Evolutionary conservation across 345 rosid species (phyloP).

Genomic region (Cardiospermum halicacabum): DNA sequence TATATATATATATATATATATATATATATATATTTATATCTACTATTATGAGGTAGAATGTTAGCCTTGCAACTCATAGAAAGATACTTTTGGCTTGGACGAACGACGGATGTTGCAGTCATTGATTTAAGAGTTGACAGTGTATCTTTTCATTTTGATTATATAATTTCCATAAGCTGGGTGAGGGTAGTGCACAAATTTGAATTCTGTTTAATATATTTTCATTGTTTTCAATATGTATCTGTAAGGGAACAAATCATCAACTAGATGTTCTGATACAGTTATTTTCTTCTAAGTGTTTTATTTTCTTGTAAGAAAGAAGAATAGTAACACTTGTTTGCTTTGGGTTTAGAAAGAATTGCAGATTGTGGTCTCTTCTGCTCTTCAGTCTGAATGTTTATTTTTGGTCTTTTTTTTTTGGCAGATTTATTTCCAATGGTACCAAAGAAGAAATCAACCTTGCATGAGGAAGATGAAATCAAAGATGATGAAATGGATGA

Average conservation of each 20-base stretch:
- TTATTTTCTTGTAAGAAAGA: neutral
- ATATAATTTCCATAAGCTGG: neutral
- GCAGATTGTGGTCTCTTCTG: neutral
- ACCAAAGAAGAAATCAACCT: neutral
- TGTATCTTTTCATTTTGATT: neutral
- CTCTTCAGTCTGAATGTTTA: neutral
- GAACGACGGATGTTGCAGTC: neutral
- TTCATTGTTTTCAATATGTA: neutral
- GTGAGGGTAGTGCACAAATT: neutral
- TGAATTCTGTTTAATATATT: too few relatives aligned
- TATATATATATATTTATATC: neutral
- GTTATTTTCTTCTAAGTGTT: neutral
- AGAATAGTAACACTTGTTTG: neutral
- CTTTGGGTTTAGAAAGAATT: neutral
- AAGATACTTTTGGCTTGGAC: neutral
- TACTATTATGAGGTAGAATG: neutral
- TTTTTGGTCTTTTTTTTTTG: neutral
- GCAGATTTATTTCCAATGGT: slow-evolving; percentile 5
- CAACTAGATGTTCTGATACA: neutral
- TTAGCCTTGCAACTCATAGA: neutral
- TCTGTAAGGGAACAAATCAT: neutral
- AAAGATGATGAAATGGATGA: slow-evolving; percentile 41
- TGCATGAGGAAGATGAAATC: slow-evolving; percentile 28
- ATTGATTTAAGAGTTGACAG: neutral
- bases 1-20: too few relatives aligned